Evolutionary conservation across 768 basidiomycete species (phyloP), one percentile per base, ranked within the genome.

Genomic region (Tremella mesenterica): DNA sequence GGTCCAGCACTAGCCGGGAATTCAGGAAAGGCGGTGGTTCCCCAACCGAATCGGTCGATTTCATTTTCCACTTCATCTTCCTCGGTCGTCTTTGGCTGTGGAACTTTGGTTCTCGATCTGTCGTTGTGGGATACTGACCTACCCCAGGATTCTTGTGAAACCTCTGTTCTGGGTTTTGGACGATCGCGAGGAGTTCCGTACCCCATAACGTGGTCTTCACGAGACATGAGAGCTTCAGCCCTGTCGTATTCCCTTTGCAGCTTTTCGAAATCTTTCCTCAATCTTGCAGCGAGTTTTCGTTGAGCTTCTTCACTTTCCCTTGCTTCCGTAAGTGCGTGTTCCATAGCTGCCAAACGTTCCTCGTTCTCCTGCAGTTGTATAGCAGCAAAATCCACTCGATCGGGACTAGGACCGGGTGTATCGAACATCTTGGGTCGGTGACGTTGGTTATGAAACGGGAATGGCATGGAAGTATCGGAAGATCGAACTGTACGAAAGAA

Each of bases 261-360:
- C 49, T 64, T 68, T 4, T 64, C 63, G 16, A 62, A 38, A 9
- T 68, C 66, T 34, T 45, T 55, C 39, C 54, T 48, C 50, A 64
- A 44, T 34, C 66, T 44, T 3, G 63, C 58, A 2, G 54, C 60
- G 2, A 56, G 33, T 36, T 63, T 68, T 3, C 66, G 29, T 44
- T 68, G 66, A 25, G 12, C 43, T 18, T 68, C 66, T 29, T 68
- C 66, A 4, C 61, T 48, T 8, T 60, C 66, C 23, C 44, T 53
- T 6, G 66, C 63, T 36, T 68, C 66, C 14, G 34, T 43, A 26
- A 68, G 44, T 4, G 66, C 66, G 21, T 58, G 43, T 29, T 68
- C 66, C 2, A 68, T 54, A 7, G 50, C 31, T 1, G 44, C 27
- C 27, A 68, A 58, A 12, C 57, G 38, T 41, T 68, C 58, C 6